Evolutionary conservation across 495 filamentous ascomycete species (phyloP), one percentile per base, ranked within the genome.

Genomic region (Neurospora cerealis): DNA sequence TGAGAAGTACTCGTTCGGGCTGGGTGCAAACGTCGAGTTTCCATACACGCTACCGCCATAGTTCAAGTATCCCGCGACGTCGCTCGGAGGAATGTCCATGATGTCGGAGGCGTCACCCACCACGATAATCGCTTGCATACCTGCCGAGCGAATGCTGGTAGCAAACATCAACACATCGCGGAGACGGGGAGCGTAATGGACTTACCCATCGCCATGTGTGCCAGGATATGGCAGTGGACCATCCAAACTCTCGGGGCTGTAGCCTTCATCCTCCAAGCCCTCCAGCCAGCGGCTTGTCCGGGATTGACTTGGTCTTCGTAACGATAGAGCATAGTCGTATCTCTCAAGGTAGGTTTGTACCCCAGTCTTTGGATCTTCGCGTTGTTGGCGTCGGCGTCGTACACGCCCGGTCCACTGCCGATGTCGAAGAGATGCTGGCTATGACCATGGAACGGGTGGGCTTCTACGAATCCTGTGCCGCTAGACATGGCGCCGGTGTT

Each of bases 371-470:
- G 72, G 42, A 89, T 81, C 72, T 79, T 83, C 44, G 79, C 77
- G 60, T 90, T 86, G 76, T 90, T 90, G 1, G 79, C 83, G 0
- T 80, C 82, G 0, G 85, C 77, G 72, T 89, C 81, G 77, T 90
- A 90, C 5, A 78, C 81, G 6, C 89, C 89, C 19, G 85, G 83
- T 1, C 89, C 89, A 70, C 83, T 78, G 15, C 89, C 89, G 13
- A 90, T 78, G 76, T 91, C 89, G 77, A 86, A 90, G 73, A 83
- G 85, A 74, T 90, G 89, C 60, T 84, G 78, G 10, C 88, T 87
- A 77, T 91, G 89, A 0, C 81, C 84, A 75, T 91, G 89, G 79
- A 87, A 90, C 4, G 89, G 89, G 72, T 91, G 89, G 2, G 82
- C 81, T 70, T 90, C 86, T n/a, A 88, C 80, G 3, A 82, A 81